Percentiles rank a stretch among this genome's conserved stretches.
Evolutionary conservation across 768 basidiomycete genomes (phyloP).

Genomic region (Mycena haematopus): DNA sequence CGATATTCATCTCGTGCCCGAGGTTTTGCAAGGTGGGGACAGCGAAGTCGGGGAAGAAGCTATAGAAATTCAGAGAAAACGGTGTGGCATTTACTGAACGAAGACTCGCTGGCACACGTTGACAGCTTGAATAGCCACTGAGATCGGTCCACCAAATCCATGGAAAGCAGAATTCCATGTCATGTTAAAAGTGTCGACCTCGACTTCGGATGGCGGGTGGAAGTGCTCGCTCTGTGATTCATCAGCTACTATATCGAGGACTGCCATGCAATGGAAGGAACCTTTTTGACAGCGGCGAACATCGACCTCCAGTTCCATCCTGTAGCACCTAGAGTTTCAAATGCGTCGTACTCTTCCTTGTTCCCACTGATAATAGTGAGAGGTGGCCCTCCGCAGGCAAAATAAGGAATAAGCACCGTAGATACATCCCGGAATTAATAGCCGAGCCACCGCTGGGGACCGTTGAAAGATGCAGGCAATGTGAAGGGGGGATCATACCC

Average conservation of each 20-base stretch:
- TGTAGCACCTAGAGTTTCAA: conserved; percentile 22
- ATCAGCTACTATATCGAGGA: background rate
- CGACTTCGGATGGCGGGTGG: conserved; percentile 1
- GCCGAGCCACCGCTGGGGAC: conserved; percentile 14
- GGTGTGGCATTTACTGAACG: background rate
- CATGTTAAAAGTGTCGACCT: conserved; percentile 5
- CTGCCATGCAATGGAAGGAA: background rate
- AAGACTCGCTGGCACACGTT: conserved; percentile 18
- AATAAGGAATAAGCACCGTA: background rate
- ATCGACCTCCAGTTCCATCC: conserved; percentile 23
- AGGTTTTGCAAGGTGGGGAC: conserved; percentile 6
- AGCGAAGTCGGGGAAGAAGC: conserved; percentile 18
- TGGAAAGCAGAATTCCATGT: conserved; percentile 12
- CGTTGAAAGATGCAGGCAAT: too few species aligned
- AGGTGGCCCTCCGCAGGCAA: background rate
- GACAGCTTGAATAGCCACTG: conserved; percentile 17
- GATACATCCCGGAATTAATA: conserved; percentile 24
- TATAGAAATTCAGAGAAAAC: background rate
- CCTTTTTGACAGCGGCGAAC: conserved; percentile 15
- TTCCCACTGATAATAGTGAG: conserved; percentile 1
- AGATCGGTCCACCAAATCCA: conserved; percentile 19
- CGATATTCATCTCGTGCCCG: conserved; percentile 14
- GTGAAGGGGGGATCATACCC: conserved; percentile 2
- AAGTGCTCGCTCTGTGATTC: conserved; percentile 24
- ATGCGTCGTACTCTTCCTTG: conserved; percentile 19